These are phyloP conservation scores for Xylaria nigripes DNA, from an alignment of 495 filamentous ascomycete species.

Conservation along the genomic window DNA sequence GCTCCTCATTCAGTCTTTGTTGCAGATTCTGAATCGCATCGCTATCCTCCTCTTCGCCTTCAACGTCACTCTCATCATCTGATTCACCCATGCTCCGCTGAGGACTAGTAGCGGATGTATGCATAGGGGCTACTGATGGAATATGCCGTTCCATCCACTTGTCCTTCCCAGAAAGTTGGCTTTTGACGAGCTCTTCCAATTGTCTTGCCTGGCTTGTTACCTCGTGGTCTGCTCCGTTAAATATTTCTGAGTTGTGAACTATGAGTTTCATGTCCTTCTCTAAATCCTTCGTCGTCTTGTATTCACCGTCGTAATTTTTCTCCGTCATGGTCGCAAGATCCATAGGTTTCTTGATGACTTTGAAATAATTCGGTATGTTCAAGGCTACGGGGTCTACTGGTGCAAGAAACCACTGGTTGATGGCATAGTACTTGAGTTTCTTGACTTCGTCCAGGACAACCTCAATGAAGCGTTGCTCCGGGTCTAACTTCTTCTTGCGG, in stretches of 20 bases:
- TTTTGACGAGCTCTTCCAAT: constrained; percentile 63
- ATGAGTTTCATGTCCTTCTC: constrained; percentile 75
- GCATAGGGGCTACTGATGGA: constrained; percentile 43
- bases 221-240: constrained; percentile 74
- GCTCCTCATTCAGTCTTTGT: constrained; percentile 42
- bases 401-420: constrained; percentile 62
- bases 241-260: constrained; percentile 81
- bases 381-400: constrained; percentile 91
- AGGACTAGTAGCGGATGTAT: constrained; percentile 42
- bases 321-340: constrained; percentile 68
- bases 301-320: constrained; percentile 74
- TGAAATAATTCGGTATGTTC: constrained; percentile 89
- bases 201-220: constrained; percentile 62
- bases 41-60: constrained; percentile 23
- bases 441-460: constrained; percentile 68
- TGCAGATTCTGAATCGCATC: constrained; percentile 24
- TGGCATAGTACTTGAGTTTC: constrained; percentile 58
- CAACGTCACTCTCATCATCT: constrained; percentile 34
- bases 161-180: constrained; percentile 63
- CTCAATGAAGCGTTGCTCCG: constrained; percentile 85
- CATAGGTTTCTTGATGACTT: constrained; percentile 93
- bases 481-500: constrained; percentile 85
- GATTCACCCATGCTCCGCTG: constrained; percentile 50
- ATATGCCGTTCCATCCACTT: constrained; percentile 69
- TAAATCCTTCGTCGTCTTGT: constrained; percentile 76